Evolutionary conservation across 331 rosid genomes (phyloP), one percentile per base, ranked within the genome.

Genomic region (Phaseolus coccineus): DNA sequence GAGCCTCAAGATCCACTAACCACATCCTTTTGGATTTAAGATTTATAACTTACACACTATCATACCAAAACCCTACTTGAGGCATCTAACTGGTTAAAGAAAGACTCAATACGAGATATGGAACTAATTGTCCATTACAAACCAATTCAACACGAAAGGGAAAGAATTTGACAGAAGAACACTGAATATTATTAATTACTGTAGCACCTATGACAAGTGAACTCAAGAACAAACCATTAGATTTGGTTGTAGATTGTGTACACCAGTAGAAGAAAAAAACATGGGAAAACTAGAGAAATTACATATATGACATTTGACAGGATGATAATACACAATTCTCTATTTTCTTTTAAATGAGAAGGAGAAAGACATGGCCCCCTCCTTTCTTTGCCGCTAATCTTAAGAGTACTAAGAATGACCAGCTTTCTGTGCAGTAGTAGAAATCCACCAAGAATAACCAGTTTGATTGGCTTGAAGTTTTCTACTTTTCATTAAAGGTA

Each of bases 401-500:
- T 27, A 56, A 80, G 61, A 56, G 68, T 59, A 40, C 15, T 52
- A 63, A 73, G 66, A 76, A 74, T 48, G 80, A 75, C 77, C 76
- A 39, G 65, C 81, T 68, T 77, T 79, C 71, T 35, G 51, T 63
- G 69, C 27, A 35, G 69, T 9, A 80, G 80, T 19, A 70, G 81
- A 82, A 77, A 84, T 74, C 47, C 75, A 87, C 80, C 83, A 86
- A 77, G 82, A 73, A 77, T 75, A 47, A 68, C 57, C 80, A 82
- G 74, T 84, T 75, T 67, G 66, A 76, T 56, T 53, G 82, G 71
- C 58, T 57, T 67, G 79, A 79, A 80, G 85, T 76, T 82, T 83
- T 85, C 85, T 71, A 83, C 73, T 62, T 84, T 86, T 86, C 79
- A 80, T 75, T 63, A 67, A 80, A 82, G 79, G 91, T 94, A 92